Base-by-base conservation (phyloP, 2,329 filamentous ascomycete genomes). In the Colletotrichum cordylinicola region DNA sequence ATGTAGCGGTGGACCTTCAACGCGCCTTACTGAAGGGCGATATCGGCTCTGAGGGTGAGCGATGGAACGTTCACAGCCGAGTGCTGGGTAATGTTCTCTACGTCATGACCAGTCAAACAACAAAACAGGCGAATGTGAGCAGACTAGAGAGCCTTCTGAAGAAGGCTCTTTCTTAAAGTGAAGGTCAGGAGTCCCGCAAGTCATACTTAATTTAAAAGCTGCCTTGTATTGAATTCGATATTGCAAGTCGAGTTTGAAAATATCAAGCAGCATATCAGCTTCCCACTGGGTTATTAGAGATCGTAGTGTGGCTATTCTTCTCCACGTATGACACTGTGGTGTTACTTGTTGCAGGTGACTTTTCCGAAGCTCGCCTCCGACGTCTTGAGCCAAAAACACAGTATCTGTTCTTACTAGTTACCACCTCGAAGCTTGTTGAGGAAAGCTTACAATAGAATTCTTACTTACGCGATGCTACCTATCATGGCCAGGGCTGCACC, bases 1-100 rank as follows among this genome's bases (percentile, higher is more conserved):
- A 83, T 15, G 88, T 86, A 0, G 88, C 89, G 0, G 80, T 82
- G n/a, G 83, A 82, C 1, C 78, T 91, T 0, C 87, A 89, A 61
- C 81, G 82, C 3, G 16, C 56, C 4, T 56, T 75, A 1, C 73
- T 75, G 16, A 18, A 33, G 7, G 73, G 73, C 1, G 64, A 18
- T 13, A 3, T 16, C 2, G 43, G 64, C 9, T 13, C 24, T 16
- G 73, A 31, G 6, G 43, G 29, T 9, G 56, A 16, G 24, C 79
- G 79, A 29, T 90, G 88, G 86, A 90, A 89, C 67, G 84, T 91
- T 8, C 90, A 92, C 72, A 87, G 86, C 4, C 82, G 91, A 8
- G 88, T 91, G 3, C 79, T 92, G 52, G 91, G 90, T 0, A 91
- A 92, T 78, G 90, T 92, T 0, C 80, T 92, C 9, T 92, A 92